These are phyloP conservation scores for Malbranchea zuffiana DNA, from an alignment of 2,329 filamentous ascomycete genomes.

Conservation along the genomic window DNA sequence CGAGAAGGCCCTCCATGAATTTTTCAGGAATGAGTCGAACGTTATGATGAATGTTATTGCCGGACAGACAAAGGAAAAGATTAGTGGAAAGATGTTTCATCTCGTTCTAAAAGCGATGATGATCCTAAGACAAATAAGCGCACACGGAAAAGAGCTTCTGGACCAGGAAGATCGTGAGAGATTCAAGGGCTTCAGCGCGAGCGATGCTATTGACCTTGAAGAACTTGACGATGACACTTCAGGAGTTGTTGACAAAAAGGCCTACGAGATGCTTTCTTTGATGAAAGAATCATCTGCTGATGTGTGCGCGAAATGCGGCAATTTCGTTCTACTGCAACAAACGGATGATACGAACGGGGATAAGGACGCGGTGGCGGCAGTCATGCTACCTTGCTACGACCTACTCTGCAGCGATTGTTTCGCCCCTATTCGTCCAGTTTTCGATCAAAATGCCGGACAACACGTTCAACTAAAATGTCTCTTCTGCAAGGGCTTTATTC, in stretches of 20 bases:
- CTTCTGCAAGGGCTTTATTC: constrained; percentile 55
- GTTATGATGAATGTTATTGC: constrained; percentile 69
- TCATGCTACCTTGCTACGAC: constrained; percentile 77
- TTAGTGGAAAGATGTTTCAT: constrained; percentile 81
- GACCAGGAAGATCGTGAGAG: constrained; percentile 70
- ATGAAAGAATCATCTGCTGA: constrained; percentile 75
- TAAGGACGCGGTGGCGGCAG: constrained; percentile 49
- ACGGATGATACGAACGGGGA: constrained; percentile 41
- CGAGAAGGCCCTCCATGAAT: constrained; percentile 68
- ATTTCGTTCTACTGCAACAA: constrained; percentile 43
- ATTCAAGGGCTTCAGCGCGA: constrained; percentile 68
- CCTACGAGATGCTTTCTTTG: constrained; percentile 74
- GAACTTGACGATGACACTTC: constrained; percentile 57
- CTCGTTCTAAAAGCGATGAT: constrained; percentile 88
- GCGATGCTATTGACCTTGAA: constrained; percentile 80
- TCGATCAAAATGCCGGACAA: constrained; percentile 36
- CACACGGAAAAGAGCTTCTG: constrained; percentile 84
- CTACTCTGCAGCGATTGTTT: constrained; percentile 70
- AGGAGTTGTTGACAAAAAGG: constrained; percentile 55
- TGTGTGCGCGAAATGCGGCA: constrained; percentile 58
- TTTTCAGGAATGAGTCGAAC: constrained; percentile 71
- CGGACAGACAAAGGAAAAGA: constrained; percentile 51
- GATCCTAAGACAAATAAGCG: constrained; percentile 78
- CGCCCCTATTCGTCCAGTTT: constrained; percentile 45
- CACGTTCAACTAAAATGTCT: constrained; percentile 46